A percentile compares a stretch with the other conserved stretches of the same genome.
Evolutionary conservation across 2,329 filamentous ascomycete species (phyloP).

Genomic region (Calonectria multiphialidica): DNA sequence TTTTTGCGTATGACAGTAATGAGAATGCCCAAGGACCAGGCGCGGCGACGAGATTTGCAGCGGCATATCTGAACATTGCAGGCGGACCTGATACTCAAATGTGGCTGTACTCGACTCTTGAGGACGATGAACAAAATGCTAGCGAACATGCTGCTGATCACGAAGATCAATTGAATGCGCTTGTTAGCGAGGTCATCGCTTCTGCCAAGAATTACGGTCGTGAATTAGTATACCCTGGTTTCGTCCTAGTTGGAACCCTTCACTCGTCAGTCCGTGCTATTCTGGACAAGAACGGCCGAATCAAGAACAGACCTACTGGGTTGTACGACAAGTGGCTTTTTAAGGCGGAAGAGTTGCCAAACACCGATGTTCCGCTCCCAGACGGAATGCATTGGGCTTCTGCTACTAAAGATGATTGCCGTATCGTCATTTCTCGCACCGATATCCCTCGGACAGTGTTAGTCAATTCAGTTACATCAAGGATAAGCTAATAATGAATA

Average conservation of each 20-base stretch:
- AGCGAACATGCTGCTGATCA: conserved; percentile 33
- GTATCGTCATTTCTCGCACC: conserved; percentile 66
- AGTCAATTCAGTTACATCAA: conserved; percentile 25
- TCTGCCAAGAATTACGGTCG: conserved; percentile 42
- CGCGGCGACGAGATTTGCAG: conserved; percentile 56
- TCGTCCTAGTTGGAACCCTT: conserved; percentile 53
- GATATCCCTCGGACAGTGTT: conserved; percentile 67
- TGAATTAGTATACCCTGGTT: conserved; percentile 36
- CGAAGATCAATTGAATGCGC: conserved; percentile 48
- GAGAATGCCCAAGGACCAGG: background rate
- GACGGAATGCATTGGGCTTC: conserved; percentile 67
- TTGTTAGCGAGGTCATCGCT: conserved; percentile 45
- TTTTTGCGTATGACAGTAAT: conserved; percentile 49
- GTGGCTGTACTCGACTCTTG: conserved; percentile 70
- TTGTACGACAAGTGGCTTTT: conserved; percentile 72
- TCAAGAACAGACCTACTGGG: conserved; percentile 43
- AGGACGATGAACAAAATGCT: conserved; percentile 45
- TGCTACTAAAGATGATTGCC: conserved; percentile 65
- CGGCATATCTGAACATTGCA: conserved; percentile 72
- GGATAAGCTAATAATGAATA: background rate
- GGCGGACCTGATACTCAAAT: conserved; percentile 73
- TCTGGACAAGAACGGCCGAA: conserved; percentile 39
- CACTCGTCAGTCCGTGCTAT: conserved; percentile 45
- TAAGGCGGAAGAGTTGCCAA: conserved; percentile 57
- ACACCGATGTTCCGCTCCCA: conserved; percentile 48